phyloP scores from a whole-genome alignment of 1,284 basidiomycete species.

The Limonomyces culmigenus region DNA sequence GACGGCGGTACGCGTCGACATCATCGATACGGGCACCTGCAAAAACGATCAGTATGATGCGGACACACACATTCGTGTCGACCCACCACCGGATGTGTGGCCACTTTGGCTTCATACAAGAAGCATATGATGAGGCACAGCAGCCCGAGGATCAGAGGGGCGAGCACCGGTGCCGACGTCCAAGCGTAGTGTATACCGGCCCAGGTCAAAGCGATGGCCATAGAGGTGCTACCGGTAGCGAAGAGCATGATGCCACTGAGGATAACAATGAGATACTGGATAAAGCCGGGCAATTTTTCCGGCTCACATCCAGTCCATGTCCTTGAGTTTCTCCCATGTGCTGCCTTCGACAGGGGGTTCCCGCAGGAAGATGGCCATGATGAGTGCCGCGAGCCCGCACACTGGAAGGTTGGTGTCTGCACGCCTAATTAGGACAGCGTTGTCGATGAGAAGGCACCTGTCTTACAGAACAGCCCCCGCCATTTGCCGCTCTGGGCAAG shows the following conservation, averaged over 20 bases:
- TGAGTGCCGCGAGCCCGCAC: slow-evolving; percentile 14
- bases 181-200: slow-evolving; percentile 16
- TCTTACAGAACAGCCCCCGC: slow-evolving; percentile 17
- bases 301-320: slow-evolving; percentile 17
- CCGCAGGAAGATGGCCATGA: slow-evolving; percentile 19
- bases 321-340: slow-evolving; percentile 11
- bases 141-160: slow-evolving; percentile 13
- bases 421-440: slow-evolving; percentile 14
- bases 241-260: slow-evolving; percentile 15
- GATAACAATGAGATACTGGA: slow-evolving; percentile 8
- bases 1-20: slow-evolving; percentile 15
- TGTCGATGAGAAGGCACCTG: slow-evolving; percentile 15
- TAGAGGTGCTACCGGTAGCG: slow-evolving; percentile 12
- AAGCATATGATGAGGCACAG: slow-evolving; percentile 13
- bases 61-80: slow-evolving; percentile 13
- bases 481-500: slow-evolving; percentile 15
- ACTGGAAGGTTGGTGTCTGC: slow-evolving; percentile 21
- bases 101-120: slow-evolving; percentile 8
- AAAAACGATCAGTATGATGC: slow-evolving; percentile 1
- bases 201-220: slow-evolving; percentile 16
- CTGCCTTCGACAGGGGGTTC: slow-evolving; percentile 16
- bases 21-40: not conserved
- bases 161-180: slow-evolving; percentile 13
- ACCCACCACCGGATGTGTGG: slow-evolving; percentile 12
- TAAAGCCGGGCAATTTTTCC: slow-evolving; percentile 16